Evolutionary conservation across 345 rosid species (phyloP).

Genomic region (Arabis hirsuta): DNA sequence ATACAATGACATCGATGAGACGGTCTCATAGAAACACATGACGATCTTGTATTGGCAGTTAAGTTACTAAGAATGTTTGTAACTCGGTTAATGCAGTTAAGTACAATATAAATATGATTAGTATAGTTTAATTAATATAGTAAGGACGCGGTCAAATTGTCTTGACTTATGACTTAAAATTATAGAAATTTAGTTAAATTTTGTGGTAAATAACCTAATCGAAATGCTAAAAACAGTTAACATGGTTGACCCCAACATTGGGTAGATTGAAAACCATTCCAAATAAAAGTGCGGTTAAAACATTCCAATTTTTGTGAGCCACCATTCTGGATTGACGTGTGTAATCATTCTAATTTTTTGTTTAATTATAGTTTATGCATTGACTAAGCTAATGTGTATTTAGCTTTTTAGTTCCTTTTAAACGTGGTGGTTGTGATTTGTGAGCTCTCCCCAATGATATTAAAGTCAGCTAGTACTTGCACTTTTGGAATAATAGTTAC

Average conservation of each 20-base stretch:
- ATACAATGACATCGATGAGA: too few relatives aligned
- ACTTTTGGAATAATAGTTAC: conserved; percentile 39
- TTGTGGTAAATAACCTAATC: background rate
- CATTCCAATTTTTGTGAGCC: background rate
- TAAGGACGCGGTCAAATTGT: background rate
- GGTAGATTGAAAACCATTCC: conserved; percentile 1
- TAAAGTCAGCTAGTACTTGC: conserved; percentile 32
- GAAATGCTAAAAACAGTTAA: background rate
- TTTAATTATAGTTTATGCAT: conserved; percentile 1
- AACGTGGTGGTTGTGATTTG: conserved; percentile 24
- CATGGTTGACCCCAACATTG: background rate
- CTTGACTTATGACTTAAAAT: background rate
- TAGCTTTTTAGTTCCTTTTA: conserved; percentile 22
- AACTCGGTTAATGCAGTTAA: background rate
- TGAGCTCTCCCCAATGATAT: conserved; percentile 29
- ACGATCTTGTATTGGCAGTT: too few relatives aligned
- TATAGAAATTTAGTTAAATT: background rate
- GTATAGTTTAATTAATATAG: background rate
- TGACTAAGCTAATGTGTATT: conserved; percentile 3
- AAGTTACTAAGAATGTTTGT: background rate
- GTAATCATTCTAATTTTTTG: background rate
- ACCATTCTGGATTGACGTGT: background rate
- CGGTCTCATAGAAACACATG: too few relatives aligned
- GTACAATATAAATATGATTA: background rate
- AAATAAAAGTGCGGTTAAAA: conserved; percentile 10